Conservation (phyloP, 129 eudicot species). For the Artemisia tridentata region DNA sequence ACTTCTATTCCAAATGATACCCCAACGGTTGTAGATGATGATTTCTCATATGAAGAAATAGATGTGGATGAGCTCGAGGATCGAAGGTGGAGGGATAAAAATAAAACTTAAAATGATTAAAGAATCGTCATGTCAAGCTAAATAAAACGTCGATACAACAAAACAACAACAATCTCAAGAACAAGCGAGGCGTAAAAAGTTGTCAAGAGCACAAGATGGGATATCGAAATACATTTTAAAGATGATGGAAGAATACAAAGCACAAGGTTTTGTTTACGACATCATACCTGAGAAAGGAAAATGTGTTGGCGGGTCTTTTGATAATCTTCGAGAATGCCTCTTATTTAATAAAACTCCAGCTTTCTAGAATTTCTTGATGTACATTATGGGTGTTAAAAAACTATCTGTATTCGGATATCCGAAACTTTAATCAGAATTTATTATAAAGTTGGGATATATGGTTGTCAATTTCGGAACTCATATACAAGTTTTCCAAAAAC, state of each 20-base stretch:
- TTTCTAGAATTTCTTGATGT: too few species aligned
- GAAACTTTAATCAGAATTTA: too few species aligned
- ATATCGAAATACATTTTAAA: conserved; percentile 70
- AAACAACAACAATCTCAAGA: conserved; percentile 72
- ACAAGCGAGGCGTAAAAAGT: conserved; percentile 66
- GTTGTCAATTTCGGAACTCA: too few species aligned
- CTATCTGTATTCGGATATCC: too few species aligned
- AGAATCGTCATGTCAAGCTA: conserved; percentile 48
- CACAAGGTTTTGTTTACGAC: conserved; percentile 64
- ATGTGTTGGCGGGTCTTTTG: conserved; percentile 73
- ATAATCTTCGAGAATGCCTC: conserved; percentile 59
- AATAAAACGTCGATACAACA: conserved; percentile 37
- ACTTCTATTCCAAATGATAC: too few species aligned
- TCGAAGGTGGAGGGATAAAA: conserved; percentile 76
- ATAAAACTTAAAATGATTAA: conserved; percentile 51
- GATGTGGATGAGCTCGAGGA: conserved; percentile 69
- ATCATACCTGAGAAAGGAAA: conserved; percentile 79
- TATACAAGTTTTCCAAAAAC: too few species aligned
- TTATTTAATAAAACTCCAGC: too few species aligned
- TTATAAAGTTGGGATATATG: too few species aligned
- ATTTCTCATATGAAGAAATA: conserved; percentile 67
- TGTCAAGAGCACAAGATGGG: conserved; percentile 81
- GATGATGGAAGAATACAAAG: conserved; percentile 81
- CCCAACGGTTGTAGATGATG: conserved; percentile 37
- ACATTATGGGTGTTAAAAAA: too few species aligned